phyloP scores from a whole-genome alignment of 495 filamentous ascomycete species.

The Penicillium paradoxum region DNA sequence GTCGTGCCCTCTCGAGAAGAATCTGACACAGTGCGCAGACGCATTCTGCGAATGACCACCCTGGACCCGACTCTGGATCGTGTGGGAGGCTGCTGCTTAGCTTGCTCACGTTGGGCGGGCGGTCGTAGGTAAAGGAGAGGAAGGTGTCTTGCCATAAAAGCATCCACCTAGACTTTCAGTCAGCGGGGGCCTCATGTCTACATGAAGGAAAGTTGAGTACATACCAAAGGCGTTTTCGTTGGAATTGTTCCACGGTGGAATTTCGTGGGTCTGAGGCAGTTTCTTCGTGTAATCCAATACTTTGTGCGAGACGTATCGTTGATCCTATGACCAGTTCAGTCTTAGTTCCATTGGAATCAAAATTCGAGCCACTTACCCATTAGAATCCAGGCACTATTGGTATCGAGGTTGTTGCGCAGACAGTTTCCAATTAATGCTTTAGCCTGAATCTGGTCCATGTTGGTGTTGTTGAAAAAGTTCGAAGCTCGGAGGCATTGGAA shows the following conservation, averaged over 20 bases:
- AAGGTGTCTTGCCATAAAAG: slow-evolving; percentile 52
- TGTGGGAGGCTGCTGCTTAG: slow-evolving; percentile 32
- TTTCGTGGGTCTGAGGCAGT: slow-evolving; percentile 23
- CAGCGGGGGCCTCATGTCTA: no score
- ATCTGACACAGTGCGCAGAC: slow-evolving; percentile 39
- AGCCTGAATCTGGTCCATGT: slow-evolving; percentile 45
- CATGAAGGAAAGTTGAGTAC: not conserved
- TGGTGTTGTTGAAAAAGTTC: slow-evolving; percentile 47
- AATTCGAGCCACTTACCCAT: slow-evolving; percentile 25
- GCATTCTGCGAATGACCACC: slow-evolving; percentile 15
- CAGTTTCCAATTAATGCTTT: slow-evolving; percentile 47
- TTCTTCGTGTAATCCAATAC: slow-evolving; percentile 41
- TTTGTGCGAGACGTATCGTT: slow-evolving; percentile 45
- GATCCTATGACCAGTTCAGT: slow-evolving; percentile 27
- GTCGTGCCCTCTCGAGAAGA: slow-evolving; percentile 16
- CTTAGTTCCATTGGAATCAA: not conserved
- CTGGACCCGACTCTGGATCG: slow-evolving; percentile 13
- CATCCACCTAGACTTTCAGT: slow-evolving; percentile 30
- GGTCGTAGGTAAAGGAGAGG: slow-evolving; percentile 48
- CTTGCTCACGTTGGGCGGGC: slow-evolving; percentile 33
- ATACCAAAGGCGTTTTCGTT: not conserved
- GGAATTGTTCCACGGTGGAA: slow-evolving; percentile 6
- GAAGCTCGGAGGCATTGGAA: slow-evolving; percentile 50
- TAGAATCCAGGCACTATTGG: slow-evolving; percentile 48
- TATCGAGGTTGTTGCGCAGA: slow-evolving; percentile 49